Base-by-base conservation (phyloP, 1,139 yeast species). In the Scheffersomyces insectosa region DNA sequence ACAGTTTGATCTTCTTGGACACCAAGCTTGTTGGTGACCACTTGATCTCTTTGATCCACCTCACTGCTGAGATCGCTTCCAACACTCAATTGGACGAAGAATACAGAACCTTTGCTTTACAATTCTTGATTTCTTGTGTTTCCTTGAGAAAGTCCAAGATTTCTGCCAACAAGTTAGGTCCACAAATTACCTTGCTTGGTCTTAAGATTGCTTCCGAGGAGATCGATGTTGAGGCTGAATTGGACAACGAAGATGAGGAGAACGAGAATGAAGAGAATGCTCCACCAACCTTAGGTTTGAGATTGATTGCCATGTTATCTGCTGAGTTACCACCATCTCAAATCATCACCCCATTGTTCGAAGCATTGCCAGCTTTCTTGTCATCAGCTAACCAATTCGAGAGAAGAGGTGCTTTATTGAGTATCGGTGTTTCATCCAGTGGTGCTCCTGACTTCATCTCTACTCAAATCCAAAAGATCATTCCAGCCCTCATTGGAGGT, bases 361-460 rank as follows among this genome's bases (percentile, higher is more conserved):
- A 83, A 50, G 78, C 79, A 51, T 69, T 89, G 53, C 83, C 85
- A 40, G 60, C 77, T 40, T 73, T 86, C 75, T 74, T 88, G 52
- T 40, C 64, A 35, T 85, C 96, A 14, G 52, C 81, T 20, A 82
- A 87, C 62, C 78, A 79, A 48, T 85, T 82, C 52, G 90, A 87
- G 68, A 84, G 96, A 72, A 85, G 97, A 69, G 97, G 96, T 49
- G 95, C 87, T 45, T 77, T 90, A 47, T 74, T 88, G 57, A 80
- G 95, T 35, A 74, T 93, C 50, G 91, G 95, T 55, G 89, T 84
- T 45, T 83, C 95, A 42, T 87, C 88, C 41, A 81, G 87, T 51
- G 99, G 99, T 62, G 93, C 98, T 37, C 98, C 98, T 50, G 99
- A 93, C 62, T 91, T 77, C 66, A 79, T 88, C 56, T 80, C 91